phyloP scores from a whole-genome alignment of 2,329 filamentous ascomycete genomes.

The Alternaria brassicicola region DNA sequence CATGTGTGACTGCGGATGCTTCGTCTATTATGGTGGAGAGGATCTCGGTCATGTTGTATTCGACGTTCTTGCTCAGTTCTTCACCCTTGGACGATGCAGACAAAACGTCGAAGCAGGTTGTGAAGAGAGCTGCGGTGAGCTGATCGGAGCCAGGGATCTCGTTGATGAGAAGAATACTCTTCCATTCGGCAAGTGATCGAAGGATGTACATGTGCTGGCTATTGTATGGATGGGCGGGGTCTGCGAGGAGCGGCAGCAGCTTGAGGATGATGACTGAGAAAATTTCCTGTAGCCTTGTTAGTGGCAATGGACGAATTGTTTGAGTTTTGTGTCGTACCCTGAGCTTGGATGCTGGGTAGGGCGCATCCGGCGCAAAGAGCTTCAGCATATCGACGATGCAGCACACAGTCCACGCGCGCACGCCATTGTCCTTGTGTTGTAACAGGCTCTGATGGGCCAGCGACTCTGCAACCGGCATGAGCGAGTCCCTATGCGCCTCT shows the following conservation, averaged over 20 bases:
- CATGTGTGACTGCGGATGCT: constrained; percentile 73
- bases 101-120: constrained; percentile 88
- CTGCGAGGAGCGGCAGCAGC: constrained; percentile 82
- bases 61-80: constrained; percentile 87
- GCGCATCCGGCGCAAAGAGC: constrained; percentile 91
- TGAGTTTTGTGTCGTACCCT: constrained; percentile 65
- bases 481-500: constrained; percentile 79
- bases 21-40: constrained; percentile 88
- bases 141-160: constrained; percentile 84
- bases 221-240: constrained; percentile 89
- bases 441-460: constrained; percentile 82
- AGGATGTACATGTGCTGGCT: constrained; percentile 91
- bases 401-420: constrained; percentile 85
- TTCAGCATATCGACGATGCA: constrained; percentile 93
- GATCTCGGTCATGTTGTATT: constrained; percentile 88
- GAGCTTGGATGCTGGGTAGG: constrained; percentile 86
- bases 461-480: constrained; percentile 82
- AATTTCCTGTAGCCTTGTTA: constrained; percentile 70
- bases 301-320: neutral
- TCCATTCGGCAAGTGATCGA: constrained; percentile 85
- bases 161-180: constrained; percentile 89
- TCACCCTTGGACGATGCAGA: constrained; percentile 80
- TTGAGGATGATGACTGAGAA: constrained; percentile 86
- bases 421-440: constrained; percentile 89
- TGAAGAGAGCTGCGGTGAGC: constrained; percentile 77